phyloP scores from a whole-genome alignment of 306 rosid genomes.

The Astragalus glycyphyllos region DNA sequence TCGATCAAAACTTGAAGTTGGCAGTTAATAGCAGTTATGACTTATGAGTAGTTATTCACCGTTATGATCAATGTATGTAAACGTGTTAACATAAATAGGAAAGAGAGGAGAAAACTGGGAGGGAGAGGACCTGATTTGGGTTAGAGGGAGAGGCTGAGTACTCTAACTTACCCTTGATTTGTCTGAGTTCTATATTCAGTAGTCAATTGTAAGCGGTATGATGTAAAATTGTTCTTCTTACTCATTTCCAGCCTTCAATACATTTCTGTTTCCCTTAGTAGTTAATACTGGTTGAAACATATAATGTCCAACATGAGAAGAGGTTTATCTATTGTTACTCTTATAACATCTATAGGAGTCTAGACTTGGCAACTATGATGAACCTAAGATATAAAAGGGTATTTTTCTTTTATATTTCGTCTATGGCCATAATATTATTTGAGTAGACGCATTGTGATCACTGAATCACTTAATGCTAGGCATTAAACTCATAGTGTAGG shows the following conservation, averaged over 20 bases:
- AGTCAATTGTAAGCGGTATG: not conserved
- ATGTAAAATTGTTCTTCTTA: not conserved
- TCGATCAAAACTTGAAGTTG: not conserved
- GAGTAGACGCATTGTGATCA: constrained; percentile 17
- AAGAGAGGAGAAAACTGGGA: not conserved
- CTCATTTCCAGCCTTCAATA: not conserved
- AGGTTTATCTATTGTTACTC: constrained; percentile 17
- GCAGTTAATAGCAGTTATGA: not conserved
- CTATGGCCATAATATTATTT: constrained; percentile 26
- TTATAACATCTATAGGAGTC: not conserved
- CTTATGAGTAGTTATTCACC: not conserved
- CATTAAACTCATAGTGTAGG: constrained; percentile 24
- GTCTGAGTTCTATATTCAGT: not conserved
- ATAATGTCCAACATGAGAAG: not conserved
- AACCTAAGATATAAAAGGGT: constrained; percentile 15
- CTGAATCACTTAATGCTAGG: constrained; percentile 15
- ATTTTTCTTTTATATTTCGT: not conserved
- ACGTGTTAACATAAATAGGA: not conserved
- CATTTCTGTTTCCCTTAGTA: not conserved
- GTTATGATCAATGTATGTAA: not conserved
- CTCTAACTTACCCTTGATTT: constrained; percentile 16
- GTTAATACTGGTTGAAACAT: not conserved
- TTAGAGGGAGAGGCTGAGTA: not conserved
- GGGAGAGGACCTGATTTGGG: constrained; percentile 26
- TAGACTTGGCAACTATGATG: constrained; percentile 23